These are phyloP conservation scores for Collariella sp. DNA, from an alignment of 495 filamentous ascomycete genomes.

Conservation along the genomic window DNA sequence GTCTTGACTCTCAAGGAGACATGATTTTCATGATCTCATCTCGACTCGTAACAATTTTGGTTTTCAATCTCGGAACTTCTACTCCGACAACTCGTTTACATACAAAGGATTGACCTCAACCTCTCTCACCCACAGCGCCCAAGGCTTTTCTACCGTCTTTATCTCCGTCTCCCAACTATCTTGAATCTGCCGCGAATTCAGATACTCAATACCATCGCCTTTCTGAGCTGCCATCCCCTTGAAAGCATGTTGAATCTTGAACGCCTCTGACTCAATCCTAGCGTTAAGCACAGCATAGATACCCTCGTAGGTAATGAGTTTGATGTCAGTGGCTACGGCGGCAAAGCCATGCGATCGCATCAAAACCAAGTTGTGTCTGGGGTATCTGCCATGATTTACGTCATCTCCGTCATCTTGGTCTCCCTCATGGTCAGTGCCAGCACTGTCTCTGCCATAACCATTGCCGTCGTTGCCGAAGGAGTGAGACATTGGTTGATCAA, in stretches of 20 bases:
- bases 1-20: too few species aligned
- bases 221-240: conserved; percentile 8
- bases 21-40: too few species aligned
- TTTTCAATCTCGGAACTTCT: too few species aligned
- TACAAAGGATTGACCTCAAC: conserved; percentile 22
- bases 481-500: background rate
- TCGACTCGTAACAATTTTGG: too few species aligned
- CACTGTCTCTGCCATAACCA: background rate
- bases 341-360: conserved; percentile 46
- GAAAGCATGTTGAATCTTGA: conserved; percentile 6
- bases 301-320: conserved; percentile 34
- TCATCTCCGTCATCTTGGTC: conserved; percentile 27
- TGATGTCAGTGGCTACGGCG: conserved; percentile 28
- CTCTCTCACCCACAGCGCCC: conserved; percentile 38
- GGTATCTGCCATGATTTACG: conserved; percentile 14
- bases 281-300: conserved; percentile 44
- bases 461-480: background rate
- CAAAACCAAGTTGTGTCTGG: conserved; percentile 32
- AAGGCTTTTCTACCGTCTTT: conserved; percentile 25
- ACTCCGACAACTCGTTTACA: conserved; percentile 6
- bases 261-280: conserved; percentile 29
- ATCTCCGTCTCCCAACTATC: conserved; percentile 18
- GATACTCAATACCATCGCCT: conserved; percentile 13
- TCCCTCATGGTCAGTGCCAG: conserved; percentile 6
- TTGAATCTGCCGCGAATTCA: conserved; percentile 24